Evolutionary conservation across 2,329 filamentous ascomycete species (phyloP).

Genomic region (Aspergillus brunneoviolaceus): DNA sequence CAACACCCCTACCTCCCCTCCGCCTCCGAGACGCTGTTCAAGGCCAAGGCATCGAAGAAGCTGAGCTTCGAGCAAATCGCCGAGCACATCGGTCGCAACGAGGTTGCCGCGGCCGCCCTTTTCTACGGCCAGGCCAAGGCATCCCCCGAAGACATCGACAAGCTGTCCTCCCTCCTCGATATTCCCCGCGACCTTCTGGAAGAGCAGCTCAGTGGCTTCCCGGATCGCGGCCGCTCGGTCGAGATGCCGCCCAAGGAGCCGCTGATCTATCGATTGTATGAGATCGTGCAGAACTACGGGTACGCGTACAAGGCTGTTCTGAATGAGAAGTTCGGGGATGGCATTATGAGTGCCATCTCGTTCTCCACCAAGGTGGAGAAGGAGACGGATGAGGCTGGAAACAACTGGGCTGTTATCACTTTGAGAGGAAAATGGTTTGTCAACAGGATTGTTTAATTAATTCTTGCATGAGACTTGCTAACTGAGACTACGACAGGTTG

Average conservation of each 20-base stretch:
- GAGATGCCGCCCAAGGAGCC: constrained; percentile 85
- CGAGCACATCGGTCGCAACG: constrained; percentile 69
- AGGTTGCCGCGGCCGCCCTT: constrained; percentile 81
- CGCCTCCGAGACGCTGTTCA: constrained; percentile 72
- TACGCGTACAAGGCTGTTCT: constrained; percentile 93
- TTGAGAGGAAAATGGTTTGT: constrained; percentile 78
- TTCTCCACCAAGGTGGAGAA: constrained; percentile 92
- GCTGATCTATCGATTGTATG: constrained; percentile 85
- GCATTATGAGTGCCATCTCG: constrained; percentile 94
- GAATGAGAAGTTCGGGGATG: constrained; percentile 92
- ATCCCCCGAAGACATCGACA: constrained; percentile 65
- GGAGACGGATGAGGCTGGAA: constrained; percentile 81
- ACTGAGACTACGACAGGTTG: constrained; percentile 33
- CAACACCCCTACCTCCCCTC: constrained; percentile 63
- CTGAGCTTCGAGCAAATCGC: constrained; percentile 80
- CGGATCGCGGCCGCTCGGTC: constrained; percentile 74
- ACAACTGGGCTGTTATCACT: constrained; percentile 81
- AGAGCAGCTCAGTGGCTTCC: constrained; percentile 68
- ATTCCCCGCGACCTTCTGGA: constrained; percentile 59
- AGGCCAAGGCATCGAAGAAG: constrained; percentile 72
- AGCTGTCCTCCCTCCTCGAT: constrained; percentile 64
- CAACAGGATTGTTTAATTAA: neutral
- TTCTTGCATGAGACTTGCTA: constrained; percentile 7
- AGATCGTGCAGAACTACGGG: constrained; percentile 95
- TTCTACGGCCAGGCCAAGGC: constrained; percentile 88